Percentiles rank a stretch among this genome's conserved stretches.
Evolutionary conservation across 306 rosid species (phyloP).

Genomic region (Malus asiatica): DNA sequence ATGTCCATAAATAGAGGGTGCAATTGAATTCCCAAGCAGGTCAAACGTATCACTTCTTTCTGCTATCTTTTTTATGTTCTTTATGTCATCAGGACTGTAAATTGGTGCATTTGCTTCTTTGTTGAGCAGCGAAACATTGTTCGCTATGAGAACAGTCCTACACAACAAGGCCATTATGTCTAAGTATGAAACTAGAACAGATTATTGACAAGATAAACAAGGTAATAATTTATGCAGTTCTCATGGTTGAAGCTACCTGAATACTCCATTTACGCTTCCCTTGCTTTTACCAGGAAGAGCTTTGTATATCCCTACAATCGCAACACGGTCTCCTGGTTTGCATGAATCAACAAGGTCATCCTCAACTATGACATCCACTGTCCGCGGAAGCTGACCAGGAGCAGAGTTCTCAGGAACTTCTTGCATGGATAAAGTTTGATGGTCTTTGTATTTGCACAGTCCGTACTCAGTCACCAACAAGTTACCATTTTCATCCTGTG

Average conservation of each 20-base stretch:
- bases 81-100: constrained; percentile 70
- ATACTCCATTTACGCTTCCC: constrained; percentile 91
- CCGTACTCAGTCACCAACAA: constrained; percentile 93
- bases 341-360: constrained; percentile 94
- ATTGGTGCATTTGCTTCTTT: constrained; percentile 97
- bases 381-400: constrained; percentile 98
- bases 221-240: constrained; percentile 1
- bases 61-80: constrained; percentile 71
- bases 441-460: constrained; percentile 90
- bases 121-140: constrained; percentile 85
- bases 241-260: constrained; percentile 53
- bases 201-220: neutral
- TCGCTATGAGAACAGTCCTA: constrained; percentile 91
- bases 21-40: constrained; percentile 87
- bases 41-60: constrained; percentile 86
- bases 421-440: constrained; percentile 90
- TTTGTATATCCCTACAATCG: constrained; percentile 83
- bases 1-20: constrained; percentile 97
- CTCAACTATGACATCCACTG: constrained; percentile 84
- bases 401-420: constrained; percentile 99
- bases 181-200: constrained; percentile 4
- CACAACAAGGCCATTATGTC: constrained; percentile 22
- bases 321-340: constrained; percentile 98
- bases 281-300: constrained; percentile 89
- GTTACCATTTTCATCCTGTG: constrained; percentile 87